Percentiles rank a stretch among this genome's conserved stretches.
These are phyloP conservation scores for Xylaria sp. DNA, from an alignment of 2,329 filamentous ascomycete genomes.

Conservation along the genomic window DNA sequence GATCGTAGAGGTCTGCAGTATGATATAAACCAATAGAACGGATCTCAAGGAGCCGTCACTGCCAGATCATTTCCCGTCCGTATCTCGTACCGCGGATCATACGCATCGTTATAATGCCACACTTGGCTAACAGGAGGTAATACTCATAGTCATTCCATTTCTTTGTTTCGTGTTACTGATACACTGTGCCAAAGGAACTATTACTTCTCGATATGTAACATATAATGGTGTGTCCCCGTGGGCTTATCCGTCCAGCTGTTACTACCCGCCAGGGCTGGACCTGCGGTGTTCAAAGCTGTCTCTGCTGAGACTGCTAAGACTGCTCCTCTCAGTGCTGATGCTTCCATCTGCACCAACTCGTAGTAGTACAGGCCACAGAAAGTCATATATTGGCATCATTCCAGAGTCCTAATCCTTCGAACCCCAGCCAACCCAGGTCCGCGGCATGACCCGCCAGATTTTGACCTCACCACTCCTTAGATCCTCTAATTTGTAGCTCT, in stretches of 20 bases:
- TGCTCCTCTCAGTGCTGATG: slow-evolving; percentile 37
- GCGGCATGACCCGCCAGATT: slow-evolving; percentile 95
- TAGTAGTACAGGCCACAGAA: slow-evolving; percentile 46
- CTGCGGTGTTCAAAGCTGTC: slow-evolving; percentile 39
- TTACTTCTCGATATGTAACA: slow-evolving; percentile 32
- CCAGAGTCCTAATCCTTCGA: slow-evolving; percentile 62
- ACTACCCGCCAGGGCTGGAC: slow-evolving; percentile 29
- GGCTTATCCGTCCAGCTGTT: background rate
- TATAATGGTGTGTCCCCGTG: slow-evolving; percentile 15
- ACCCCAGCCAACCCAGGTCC: slow-evolving; percentile 93
- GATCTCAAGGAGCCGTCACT: background rate
- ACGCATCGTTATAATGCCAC: slow-evolving; percentile 11
- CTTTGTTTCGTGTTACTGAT: slow-evolving; percentile 17
- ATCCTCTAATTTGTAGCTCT: slow-evolving; percentile 95
- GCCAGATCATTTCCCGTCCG: background rate
- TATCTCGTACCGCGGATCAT: background rate
- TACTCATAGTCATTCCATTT: slow-evolving; percentile 9
- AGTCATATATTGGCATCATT: slow-evolving; percentile 41
- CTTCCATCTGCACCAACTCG: slow-evolving; percentile 44
- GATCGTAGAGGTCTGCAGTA: too few relatives aligned
- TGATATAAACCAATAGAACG: background rate
- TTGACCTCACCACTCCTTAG: slow-evolving; percentile 93
- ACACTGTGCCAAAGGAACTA: slow-evolving; percentile 26
- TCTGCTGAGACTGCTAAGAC: slow-evolving; percentile 28
- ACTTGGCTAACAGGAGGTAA: background rate